Evolutionary conservation across 768 basidiomycete species (phyloP).

Genomic region (Cubamyces sp.): DNA sequence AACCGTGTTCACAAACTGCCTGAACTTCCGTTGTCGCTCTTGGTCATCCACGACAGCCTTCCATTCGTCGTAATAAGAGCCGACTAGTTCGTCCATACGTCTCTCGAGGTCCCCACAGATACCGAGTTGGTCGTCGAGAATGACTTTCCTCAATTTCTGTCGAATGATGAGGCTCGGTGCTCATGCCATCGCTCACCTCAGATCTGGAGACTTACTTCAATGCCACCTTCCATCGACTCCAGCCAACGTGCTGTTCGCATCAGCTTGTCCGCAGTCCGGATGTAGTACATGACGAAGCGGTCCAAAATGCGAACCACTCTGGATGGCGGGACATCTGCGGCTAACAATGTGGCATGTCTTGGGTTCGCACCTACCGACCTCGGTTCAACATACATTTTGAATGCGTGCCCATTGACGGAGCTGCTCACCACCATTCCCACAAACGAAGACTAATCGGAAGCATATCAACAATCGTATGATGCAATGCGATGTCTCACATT

Average conservation of each 20-base stretch:
- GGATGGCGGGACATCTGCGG: conserved; percentile 67
- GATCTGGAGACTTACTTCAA: conserved; percentile 45
- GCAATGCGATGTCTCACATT: background rate
- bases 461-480: too few species aligned
- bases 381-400: background rate
- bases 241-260: conserved; percentile 77
- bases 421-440: conserved; percentile 67
- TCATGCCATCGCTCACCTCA: background rate
- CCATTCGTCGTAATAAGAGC: conserved; percentile 75
- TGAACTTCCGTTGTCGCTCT: conserved; percentile 51
- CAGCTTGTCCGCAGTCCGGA: conserved; percentile 71
- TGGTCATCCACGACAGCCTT: conserved; percentile 60
- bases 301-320: conserved; percentile 65
- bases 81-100: conserved; percentile 66
- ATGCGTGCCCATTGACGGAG: too few species aligned
- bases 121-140: conserved; percentile 72
- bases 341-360: conserved; percentile 66
- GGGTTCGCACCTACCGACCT: conserved; percentile 31
- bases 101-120: conserved; percentile 71
- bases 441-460: conserved; percentile 53
- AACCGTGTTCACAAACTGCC: conserved; percentile 69
- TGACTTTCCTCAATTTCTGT: conserved; percentile 62
- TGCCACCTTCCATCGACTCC: conserved; percentile 68
- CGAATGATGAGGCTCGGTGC: background rate
- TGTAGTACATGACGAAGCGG: conserved; percentile 69